Conservation (phyloP, 441 rosid species). For the Eruca vesicaria region DNA sequence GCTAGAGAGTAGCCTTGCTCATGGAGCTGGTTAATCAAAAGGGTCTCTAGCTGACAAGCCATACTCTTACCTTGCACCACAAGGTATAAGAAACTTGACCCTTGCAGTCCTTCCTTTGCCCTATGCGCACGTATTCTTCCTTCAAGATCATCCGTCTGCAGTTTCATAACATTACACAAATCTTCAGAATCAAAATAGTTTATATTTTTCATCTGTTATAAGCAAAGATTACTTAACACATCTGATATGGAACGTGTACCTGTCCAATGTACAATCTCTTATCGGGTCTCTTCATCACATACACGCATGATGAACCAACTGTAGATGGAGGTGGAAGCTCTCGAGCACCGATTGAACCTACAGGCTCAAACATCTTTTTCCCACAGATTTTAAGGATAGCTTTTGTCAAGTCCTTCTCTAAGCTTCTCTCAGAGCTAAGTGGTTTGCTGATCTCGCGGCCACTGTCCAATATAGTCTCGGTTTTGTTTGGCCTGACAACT, state of each 20-base stretch:
- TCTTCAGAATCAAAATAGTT: conserved; percentile 5
- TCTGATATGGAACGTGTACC: conserved; percentile 43
- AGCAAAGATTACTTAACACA: not conserved
- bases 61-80: conserved; percentile 87
- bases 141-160: conserved; percentile 93
- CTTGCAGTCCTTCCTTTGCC: conserved; percentile 68
- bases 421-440: conserved; percentile 35
- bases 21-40: conserved; percentile 86
- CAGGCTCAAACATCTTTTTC: conserved; percentile 51
- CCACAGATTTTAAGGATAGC: conserved; percentile 51
- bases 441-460: conserved; percentile 33
- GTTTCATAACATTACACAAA: conserved; percentile 9
- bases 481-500: conserved; percentile 33
- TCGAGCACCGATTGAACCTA: conserved; percentile 55
- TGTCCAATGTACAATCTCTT: conserved; percentile 82
- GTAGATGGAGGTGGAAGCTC: conserved; percentile 96
- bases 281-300: conserved; percentile 85
- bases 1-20: conserved; percentile 61
- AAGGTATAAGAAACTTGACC: conserved; percentile 75
- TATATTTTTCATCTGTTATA: not conserved
- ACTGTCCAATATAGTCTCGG: conserved; percentile 16
- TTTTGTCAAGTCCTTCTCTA: conserved; percentile 47
- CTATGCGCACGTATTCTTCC: conserved; percentile 79
- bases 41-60: conserved; percentile 97
- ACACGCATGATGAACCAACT: conserved; percentile 82